Evolutionary conservation across 2,329 filamentous ascomycete genomes (phyloP).

Genomic region (Penicillium nordicum): DNA sequence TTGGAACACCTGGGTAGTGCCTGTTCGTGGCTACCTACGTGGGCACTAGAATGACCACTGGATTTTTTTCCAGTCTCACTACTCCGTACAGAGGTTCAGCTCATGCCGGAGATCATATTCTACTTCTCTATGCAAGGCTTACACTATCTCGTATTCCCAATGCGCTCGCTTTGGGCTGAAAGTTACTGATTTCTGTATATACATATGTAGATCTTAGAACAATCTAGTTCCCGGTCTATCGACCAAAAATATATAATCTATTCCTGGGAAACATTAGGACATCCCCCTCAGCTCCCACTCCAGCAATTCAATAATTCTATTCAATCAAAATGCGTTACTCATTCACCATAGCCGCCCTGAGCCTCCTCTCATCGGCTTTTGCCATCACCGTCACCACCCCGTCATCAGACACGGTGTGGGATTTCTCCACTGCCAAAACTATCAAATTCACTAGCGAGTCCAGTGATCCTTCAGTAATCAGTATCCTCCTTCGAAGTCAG

Average conservation of each 20-base stretch:
- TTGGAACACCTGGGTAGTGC: not conserved
- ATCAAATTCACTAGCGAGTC: slow-evolving; percentile 8
- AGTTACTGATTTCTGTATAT: not conserved
- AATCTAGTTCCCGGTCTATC: not conserved
- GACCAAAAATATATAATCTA: not conserved
- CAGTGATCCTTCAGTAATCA: slow-evolving; percentile 8
- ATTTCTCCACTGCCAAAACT: slow-evolving; percentile 10
- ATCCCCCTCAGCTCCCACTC: not conserved
- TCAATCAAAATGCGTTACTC: slow-evolving; percentile 8
- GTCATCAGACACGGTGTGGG: slow-evolving; percentile 4
- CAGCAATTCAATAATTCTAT: not conserved
- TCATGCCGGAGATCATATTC: not conserved
- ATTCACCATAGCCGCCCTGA: not conserved
- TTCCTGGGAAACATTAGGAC: not conserved
- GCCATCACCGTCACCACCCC: slow-evolving; percentile 8
- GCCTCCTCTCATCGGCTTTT: slow-evolving; percentile 8
- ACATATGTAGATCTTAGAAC: not conserved
- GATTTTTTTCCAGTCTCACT: not conserved
- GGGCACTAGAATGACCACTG: not conserved
- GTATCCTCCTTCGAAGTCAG: slow-evolving; percentile 8
- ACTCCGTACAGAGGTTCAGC: slow-evolving; percentile 4
- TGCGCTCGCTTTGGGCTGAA: not conserved
- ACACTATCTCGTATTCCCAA: slow-evolving; percentile 6
- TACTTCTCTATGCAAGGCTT: slow-evolving; percentile 1
- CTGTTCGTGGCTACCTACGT: not conserved